These are phyloP conservation scores for Pleomassaria siparia DNA, from an alignment of 2,329 filamentous ascomycete genomes.

Conservation along the genomic window DNA sequence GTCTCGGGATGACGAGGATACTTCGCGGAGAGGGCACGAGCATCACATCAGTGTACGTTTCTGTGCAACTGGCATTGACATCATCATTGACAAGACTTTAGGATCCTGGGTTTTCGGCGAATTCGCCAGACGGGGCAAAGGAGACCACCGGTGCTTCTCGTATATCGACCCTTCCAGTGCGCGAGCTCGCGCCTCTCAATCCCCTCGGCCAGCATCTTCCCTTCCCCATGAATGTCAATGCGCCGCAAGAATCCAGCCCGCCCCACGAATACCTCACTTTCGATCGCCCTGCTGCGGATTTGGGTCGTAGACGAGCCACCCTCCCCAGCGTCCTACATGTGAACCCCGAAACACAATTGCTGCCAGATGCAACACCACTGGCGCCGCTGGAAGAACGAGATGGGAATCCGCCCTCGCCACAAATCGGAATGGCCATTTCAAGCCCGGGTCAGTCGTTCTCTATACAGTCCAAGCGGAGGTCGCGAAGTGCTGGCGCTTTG, in stretches of 20 bases:
- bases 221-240: constrained; percentile 46
- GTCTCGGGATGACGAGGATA: constrained; percentile 21
- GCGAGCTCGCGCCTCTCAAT: constrained; percentile 36
- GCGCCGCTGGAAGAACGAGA: constrained; percentile 31
- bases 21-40: constrained; percentile 27
- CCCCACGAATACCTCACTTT: constrained; percentile 39
- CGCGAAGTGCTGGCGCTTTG: constrained; percentile 42
- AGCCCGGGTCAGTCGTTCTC: constrained; percentile 24
- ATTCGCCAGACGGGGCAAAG: constrained; percentile 21
- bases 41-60: constrained; percentile 40
- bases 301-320: constrained; percentile 37
- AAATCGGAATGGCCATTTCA: constrained; percentile 41
- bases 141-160: constrained; percentile 23
- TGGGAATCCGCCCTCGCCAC: constrained; percentile 28
- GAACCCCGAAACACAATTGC: constrained; percentile 24
- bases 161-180: constrained; percentile 39
- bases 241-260: constrained; percentile 37
- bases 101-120: constrained; percentile 34
- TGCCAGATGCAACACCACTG: constrained; percentile 26
- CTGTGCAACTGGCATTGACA: not conserved
- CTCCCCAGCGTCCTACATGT: constrained; percentile 34
- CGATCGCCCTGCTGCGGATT: constrained; percentile 22
- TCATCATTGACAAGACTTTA: constrained; percentile 15
- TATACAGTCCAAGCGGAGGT: constrained; percentile 33
- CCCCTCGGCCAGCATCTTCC: constrained; percentile 40